Evolutionary conservation across 2,329 filamentous ascomycete species (phyloP).

Genomic region (Aspergillus flavus): DNA sequence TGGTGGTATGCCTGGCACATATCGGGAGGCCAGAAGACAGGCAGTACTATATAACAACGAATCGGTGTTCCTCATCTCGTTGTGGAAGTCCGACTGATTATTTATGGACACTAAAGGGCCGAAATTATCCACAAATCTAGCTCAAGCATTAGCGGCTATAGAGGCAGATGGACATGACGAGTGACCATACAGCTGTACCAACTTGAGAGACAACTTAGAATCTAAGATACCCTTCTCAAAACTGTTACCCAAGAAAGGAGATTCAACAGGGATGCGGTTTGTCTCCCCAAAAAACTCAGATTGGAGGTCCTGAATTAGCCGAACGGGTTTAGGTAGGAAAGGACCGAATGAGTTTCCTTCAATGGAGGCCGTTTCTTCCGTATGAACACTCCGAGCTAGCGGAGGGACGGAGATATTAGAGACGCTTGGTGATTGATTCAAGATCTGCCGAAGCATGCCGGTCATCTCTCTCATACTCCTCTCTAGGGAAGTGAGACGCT

Average conservation of each 20-base stretch:
- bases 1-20: slow-evolving; percentile 34
- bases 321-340: slow-evolving; percentile 33
- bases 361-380: slow-evolving; percentile 26
- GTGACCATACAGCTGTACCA: slow-evolving; percentile 33
- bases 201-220: slow-evolving; percentile 33
- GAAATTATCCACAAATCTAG: slow-evolving; percentile 36
- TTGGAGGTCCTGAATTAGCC: slow-evolving; percentile 36
- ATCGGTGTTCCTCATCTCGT: slow-evolving; percentile 24
- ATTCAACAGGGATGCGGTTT: slow-evolving; percentile 25
- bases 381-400: slow-evolving; percentile 22
- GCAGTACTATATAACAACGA: slow-evolving; percentile 38
- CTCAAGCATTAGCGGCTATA: slow-evolving; percentile 7
- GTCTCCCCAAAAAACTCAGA: slow-evolving; percentile 34
- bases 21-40: slow-evolving; percentile 36
- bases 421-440: slow-evolving; percentile 27
- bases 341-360: slow-evolving; percentile 25
- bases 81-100: slow-evolving; percentile 31
- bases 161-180: not conserved
- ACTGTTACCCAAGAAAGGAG: slow-evolving; percentile 28
- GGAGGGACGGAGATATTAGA: slow-evolving; percentile 22
- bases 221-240: slow-evolving; percentile 34
- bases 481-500: slow-evolving; percentile 36
- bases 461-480: slow-evolving; percentile 40
- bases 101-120: slow-evolving; percentile 36
- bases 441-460: slow-evolving; percentile 35